These are phyloP conservation scores for Fusarium aywerte DNA, from an alignment of 2,329 filamentous ascomycete genomes.

Conservation along the genomic window DNA sequence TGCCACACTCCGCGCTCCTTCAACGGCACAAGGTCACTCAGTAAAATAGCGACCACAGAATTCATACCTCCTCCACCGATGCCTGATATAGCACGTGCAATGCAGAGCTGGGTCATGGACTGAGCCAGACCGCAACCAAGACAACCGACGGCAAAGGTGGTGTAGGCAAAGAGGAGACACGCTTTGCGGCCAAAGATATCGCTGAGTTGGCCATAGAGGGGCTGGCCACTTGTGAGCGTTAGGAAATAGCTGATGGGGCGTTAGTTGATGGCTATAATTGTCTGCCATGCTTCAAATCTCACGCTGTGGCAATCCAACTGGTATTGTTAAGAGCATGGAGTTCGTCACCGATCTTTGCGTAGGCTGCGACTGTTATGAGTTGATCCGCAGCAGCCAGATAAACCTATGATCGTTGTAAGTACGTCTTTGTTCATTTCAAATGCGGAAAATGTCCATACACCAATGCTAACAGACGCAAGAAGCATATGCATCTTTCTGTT, in stretches of 20 bases:
- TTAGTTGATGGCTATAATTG: slow-evolving; percentile 2
- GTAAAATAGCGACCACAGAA: slow-evolving; percentile 73
- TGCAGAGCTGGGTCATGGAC: slow-evolving; percentile 72
- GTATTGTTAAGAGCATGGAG: slow-evolving; percentile 78
- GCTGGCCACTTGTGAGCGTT: slow-evolving; percentile 79
- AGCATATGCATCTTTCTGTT: slow-evolving; percentile 54
- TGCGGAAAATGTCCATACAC: slow-evolving; percentile 42
- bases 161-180: slow-evolving; percentile 72
- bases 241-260: slow-evolving; percentile 69
- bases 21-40: slow-evolving; percentile 75
- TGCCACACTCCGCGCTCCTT: slow-evolving; percentile 79
- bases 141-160: slow-evolving; percentile 73
- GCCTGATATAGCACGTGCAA: slow-evolving; percentile 63
- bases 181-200: slow-evolving; percentile 77
- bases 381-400: slow-evolving; percentile 80
- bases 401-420: slow-evolving; percentile 58
- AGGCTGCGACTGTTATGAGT: slow-evolving; percentile 81
- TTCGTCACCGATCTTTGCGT: slow-evolving; percentile 80
- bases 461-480: slow-evolving; percentile 54
- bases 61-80: slow-evolving; percentile 79
- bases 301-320: slow-evolving; percentile 74
- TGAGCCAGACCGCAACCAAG: slow-evolving; percentile 70
- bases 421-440: background rate
- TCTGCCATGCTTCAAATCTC: background rate
- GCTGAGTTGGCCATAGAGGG: slow-evolving; percentile 75